Base-by-base conservation (phyloP, 2,329 filamentous ascomycete genomes). In the Coleophoma eucalyptorum region DNA sequence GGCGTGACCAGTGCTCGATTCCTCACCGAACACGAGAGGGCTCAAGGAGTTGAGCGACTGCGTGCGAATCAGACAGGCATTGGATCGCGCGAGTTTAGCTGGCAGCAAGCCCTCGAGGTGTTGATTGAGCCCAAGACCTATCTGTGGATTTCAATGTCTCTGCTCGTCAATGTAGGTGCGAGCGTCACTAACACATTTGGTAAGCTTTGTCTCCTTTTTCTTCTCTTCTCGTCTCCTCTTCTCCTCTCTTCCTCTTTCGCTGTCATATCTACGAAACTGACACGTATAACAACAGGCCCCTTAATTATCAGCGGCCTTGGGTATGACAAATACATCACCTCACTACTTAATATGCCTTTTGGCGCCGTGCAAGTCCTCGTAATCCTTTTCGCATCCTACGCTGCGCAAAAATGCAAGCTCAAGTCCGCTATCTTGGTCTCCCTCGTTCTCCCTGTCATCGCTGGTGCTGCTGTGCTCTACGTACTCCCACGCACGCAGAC, bases 11-110 rank as follows among this genome's bases (percentile, higher is more conserved):
- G 77, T 0, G 77, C 77, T 0, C 72, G 77, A 13, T 81, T 79
- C 51, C 61, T 94, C 21, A 86, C 72, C 7, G 78, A 85, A 48
- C 75, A 81, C 43, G 89, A 93, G 57, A 81, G 82, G 12, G 65
- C 83, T 0, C 74, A 90, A 40, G 86, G 85, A 0, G 72, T 91
- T 21, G 88, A 90, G 55, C 77, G 89, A 0, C 80, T 93, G 5
- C 76, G 87, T 0, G 75, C 82, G 19, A 93, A 93, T 59, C 83
- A 90, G 63, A 89, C 89, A 53, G 89, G 89, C 0, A 84, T 88
- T 15, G 86, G 84, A 1, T 87, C 82, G 54, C 83, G 83, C 56
- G 77, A 87, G 54, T 88, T 86, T 67, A 87, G 87, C 55, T 73
- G 77, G 69, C 75, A 79, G 19, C 89, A 94, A 55, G 71, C 87